Percentiles rank a stretch among this genome's conserved stretches.
phyloP scores from a whole-genome alignment of 306 rosid genomes.

The Senna siamea region DNA sequence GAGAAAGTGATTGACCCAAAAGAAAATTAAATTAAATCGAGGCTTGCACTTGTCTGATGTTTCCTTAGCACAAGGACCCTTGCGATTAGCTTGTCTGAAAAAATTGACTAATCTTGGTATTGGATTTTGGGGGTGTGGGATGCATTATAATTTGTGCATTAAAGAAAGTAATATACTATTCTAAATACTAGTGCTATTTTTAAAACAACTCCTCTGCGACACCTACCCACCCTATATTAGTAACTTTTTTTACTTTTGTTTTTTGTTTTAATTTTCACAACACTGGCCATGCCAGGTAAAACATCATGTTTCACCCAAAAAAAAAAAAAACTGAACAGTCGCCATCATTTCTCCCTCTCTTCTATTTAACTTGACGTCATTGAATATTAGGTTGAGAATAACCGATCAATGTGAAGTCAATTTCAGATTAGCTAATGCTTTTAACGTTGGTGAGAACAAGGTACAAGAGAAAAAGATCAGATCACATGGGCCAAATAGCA shows the following conservation, averaged over 20 bases:
- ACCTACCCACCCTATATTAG: neutral
- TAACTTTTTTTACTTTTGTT: neutral
- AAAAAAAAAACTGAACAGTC: no score
- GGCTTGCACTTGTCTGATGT: conserved; percentile 53
- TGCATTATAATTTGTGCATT: conserved; percentile 35
- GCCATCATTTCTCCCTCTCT: neutral
- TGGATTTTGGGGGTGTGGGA: conserved; percentile 33
- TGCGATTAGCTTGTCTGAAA: conserved; percentile 46
- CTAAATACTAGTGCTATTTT: neutral
- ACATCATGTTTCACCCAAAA: no score
- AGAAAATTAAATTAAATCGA: conserved; percentile 21
- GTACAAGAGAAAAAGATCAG: conserved; percentile 7
- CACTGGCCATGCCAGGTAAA: neutral
- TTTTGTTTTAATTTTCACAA: neutral
- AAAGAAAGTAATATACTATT: neutral
- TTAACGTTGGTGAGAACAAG: neutral
- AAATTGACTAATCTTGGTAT: conserved; percentile 36
- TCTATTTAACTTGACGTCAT: neutral
- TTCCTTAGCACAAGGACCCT: conserved; percentile 54
- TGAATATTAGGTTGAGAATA: neutral
- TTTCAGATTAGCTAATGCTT: neutral
- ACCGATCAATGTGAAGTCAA: no score
- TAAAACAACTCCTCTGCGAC: neutral
- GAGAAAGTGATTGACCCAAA: conserved; percentile 30
- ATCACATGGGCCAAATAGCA: neutral